phyloP scores from a whole-genome alignment of 2,329 filamentous ascomycete species.

The Penicillium sp. region DNA sequence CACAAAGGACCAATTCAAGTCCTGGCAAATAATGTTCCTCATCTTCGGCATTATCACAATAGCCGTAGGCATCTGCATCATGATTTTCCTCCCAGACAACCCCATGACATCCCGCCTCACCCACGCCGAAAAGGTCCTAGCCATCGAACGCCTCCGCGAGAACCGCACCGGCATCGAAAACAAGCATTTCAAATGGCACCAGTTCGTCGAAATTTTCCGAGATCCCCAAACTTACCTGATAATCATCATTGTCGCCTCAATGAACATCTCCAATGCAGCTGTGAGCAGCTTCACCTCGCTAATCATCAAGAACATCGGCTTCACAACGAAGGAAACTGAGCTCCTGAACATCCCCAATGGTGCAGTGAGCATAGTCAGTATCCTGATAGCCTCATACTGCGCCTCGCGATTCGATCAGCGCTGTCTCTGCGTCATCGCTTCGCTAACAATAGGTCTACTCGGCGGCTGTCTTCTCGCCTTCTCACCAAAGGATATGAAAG shows the following conservation, averaged over 20 bases:
- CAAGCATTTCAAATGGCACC: slow-evolving; percentile 53
- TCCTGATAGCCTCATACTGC: slow-evolving; percentile 41
- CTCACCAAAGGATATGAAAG: slow-evolving; percentile 38
- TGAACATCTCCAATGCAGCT: slow-evolving; percentile 47
- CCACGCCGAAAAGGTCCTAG: slow-evolving; percentile 42
- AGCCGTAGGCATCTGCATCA: slow-evolving; percentile 41
- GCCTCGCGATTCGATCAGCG: slow-evolving; percentile 46
- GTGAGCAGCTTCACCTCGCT: slow-evolving; percentile 50
- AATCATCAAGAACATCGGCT: slow-evolving; percentile 48
- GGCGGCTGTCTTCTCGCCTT: slow-evolving; percentile 50
- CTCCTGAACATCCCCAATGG: slow-evolving; percentile 49
- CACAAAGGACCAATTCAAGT: slow-evolving; percentile 40
- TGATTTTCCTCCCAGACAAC: slow-evolving; percentile 47
- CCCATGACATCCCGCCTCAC: slow-evolving; percentile 45
- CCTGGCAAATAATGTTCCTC: slow-evolving; percentile 57
- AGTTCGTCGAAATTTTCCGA: slow-evolving; percentile 51
- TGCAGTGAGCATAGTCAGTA: slow-evolving; percentile 44
- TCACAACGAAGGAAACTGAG: slow-evolving; percentile 48
- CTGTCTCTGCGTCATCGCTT: slow-evolving; percentile 43
- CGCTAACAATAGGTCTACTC: slow-evolving; percentile 47
- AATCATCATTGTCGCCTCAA: slow-evolving; percentile 37
- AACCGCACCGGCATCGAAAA: slow-evolving; percentile 58
- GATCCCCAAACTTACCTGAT: slow-evolving; percentile 52
- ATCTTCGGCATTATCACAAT: slow-evolving; percentile 51
- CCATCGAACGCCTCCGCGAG: slow-evolving; percentile 47